Conservation (phyloP, 768 basidiomycete genomes). For the Phylloporus sp. region DNA sequence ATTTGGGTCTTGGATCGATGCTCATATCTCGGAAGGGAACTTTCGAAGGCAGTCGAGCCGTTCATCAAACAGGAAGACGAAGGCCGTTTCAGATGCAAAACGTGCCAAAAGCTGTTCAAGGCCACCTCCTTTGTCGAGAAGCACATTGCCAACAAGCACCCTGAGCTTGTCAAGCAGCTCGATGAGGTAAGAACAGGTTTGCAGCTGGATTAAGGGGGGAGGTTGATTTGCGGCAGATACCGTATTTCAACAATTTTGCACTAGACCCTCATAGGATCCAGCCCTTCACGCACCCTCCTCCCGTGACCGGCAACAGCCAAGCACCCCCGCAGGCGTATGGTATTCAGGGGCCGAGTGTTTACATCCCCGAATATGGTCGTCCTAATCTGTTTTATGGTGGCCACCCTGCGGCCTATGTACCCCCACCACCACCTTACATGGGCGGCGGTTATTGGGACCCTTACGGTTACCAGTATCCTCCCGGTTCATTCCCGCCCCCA, state of each 20-base stretch:
- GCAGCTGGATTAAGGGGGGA: conserved; percentile 3
- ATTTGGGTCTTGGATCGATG: conserved; percentile 8
- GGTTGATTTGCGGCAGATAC: conserved; percentile 47
- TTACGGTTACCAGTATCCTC: conserved; percentile 38
- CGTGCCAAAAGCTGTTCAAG: conserved; percentile 96
- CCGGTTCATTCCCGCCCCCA: conserved; percentile 32
- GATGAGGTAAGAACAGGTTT: conserved; percentile 63
- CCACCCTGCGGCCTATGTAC: conserved; percentile 31
- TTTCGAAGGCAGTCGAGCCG: conserved; percentile 71
- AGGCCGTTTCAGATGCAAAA: conserved; percentile 94
- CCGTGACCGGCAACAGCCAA: conserved; percentile 59
- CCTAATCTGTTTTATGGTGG: conserved; percentile 38
- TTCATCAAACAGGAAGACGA: conserved; percentile 94
- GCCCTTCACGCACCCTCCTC: conserved; percentile 76
- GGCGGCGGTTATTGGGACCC: conserved; percentile 42
- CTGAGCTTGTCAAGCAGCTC: conserved; percentile 74
- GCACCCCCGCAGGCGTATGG: conserved; percentile 85
- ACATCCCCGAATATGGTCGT: conserved; percentile 43
- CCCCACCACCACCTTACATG: conserved; percentile 37
- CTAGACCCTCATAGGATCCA: conserved; percentile 93
- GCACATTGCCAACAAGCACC: conserved; percentile 93
- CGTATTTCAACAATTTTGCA: conserved; percentile 93
- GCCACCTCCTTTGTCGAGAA: conserved; percentile 96
- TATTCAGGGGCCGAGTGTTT: conserved; percentile 56
- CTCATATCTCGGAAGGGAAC: conserved; percentile 51